Evolutionary conservation across 1,139 yeast species (phyloP).

Genomic region (Petasospora rhodanensis): DNA sequence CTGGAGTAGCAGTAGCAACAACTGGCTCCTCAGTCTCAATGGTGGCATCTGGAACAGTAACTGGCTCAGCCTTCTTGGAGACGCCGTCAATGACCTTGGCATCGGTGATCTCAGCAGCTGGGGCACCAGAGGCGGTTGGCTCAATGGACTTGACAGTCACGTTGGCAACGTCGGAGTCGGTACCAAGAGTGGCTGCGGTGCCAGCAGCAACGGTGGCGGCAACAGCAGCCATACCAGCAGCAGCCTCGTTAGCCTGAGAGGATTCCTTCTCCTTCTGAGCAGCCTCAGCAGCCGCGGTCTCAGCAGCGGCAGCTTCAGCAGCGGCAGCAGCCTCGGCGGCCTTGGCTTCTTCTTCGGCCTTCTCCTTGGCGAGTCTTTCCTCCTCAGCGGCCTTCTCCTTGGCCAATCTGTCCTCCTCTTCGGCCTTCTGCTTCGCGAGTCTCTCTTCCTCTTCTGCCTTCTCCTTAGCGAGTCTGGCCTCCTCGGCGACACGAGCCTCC

Average conservation of each 20-base stretch:
- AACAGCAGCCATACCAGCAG: slow-evolving; percentile 8
- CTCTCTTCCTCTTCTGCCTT: slow-evolving; percentile 3
- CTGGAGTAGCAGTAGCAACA: no score
- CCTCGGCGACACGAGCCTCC: slow-evolving; percentile 4
- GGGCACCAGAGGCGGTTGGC: background rate
- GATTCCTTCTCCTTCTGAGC: slow-evolving; percentile 2
- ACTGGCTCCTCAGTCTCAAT: no score
- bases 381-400: slow-evolving; percentile 5
- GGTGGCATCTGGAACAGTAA: slow-evolving; percentile 8
- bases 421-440: slow-evolving; percentile 4
- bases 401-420: slow-evolving; percentile 4
- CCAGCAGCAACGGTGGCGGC: slow-evolving; percentile 8
- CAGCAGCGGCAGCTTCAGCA: slow-evolving; percentile 4
- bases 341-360: slow-evolving; percentile 4
- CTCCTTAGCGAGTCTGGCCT: slow-evolving; percentile 5
- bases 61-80: no score
- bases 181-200: slow-evolving; percentile 2
- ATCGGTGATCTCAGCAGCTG: no score
- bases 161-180: slow-evolving; percentile 3
- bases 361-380: slow-evolving; percentile 9
- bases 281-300: slow-evolving; percentile 8
- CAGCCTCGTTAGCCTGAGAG: slow-evolving; percentile 1
- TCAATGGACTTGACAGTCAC: slow-evolving; percentile 1
- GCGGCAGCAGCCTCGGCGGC: slow-evolving; percentile 5
- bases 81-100: no score